Conservation (phyloP, 148 eudicot species). For the Talinum fruticosum region DNA sequence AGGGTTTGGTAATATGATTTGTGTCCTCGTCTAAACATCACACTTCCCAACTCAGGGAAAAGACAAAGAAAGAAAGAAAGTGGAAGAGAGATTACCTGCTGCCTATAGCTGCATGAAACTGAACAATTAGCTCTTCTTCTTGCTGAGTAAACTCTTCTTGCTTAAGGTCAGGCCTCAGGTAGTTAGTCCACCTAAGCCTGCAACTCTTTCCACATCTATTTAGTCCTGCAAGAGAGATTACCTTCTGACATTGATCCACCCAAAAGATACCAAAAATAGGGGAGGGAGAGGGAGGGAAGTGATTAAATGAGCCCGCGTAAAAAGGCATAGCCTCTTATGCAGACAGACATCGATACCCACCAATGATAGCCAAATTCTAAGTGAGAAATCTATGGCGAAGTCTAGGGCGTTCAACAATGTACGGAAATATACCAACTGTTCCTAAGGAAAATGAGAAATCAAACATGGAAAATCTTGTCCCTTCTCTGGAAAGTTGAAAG, state of each 20-base stretch:
- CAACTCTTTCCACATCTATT: constrained; percentile 99
- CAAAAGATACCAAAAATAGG: not conserved
- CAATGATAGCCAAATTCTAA: not conserved
- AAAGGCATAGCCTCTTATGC: not conserved
- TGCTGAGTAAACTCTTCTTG: constrained; percentile 75
- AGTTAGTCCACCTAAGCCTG: constrained; percentile 94
- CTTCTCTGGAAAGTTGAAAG: not conserved
- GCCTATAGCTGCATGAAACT: constrained; percentile 73
- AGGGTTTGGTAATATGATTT: not conserved
- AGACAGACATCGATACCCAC: not conserved
- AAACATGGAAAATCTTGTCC: not conserved
- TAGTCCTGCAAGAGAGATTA: constrained; percentile 47
- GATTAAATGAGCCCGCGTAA: not conserved
- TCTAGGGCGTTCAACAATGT: not conserved
- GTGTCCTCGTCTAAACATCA: not conserved
- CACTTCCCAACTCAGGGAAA: not conserved
- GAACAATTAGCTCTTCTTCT: constrained; percentile 85
- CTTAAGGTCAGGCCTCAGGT: constrained; percentile 91
- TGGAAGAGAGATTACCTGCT: constrained; percentile 56
- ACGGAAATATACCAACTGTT: not conserved
- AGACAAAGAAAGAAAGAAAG: not conserved
- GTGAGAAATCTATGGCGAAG: not conserved
- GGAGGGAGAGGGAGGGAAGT: not conserved
- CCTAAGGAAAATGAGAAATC: not conserved
- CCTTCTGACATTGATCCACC: not conserved